Percentiles rank a stretch among this genome's conserved stretches.
Evolutionary conservation across 1,284 basidiomycete genomes (phyloP).

Genomic region (Schizophyllum commune): DNA sequence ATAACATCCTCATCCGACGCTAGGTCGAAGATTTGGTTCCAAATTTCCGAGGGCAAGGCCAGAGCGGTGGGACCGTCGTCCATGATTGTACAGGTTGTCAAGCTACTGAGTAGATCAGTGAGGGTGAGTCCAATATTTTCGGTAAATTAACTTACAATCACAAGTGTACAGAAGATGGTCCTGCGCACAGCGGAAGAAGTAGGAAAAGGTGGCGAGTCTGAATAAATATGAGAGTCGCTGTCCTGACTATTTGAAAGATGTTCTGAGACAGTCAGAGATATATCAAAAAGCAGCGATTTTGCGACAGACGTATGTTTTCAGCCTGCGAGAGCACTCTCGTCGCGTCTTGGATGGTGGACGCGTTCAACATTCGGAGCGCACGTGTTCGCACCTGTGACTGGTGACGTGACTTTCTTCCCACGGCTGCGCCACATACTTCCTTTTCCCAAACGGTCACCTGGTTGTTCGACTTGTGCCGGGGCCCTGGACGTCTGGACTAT

Average conservation of each 20-base stretch:
- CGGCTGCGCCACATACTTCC: neutral
- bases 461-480: neutral
- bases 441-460: neutral
- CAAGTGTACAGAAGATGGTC: no score
- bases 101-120: no score
- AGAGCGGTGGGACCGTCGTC: slow-evolving; percentile 3
- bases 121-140: no score
- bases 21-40: slow-evolving; percentile 58
- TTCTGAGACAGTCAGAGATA: no score
- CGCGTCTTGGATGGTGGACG: neutral
- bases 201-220: no score
- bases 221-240: no score
- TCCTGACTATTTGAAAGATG: no score
- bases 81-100: neutral
- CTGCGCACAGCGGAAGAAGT: no score
- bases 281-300: no score
- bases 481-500: neutral
- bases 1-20: slow-evolving; percentile 60
- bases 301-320: no score
- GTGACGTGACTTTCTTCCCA: neutral
- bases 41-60: slow-evolving; percentile 58
- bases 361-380: neutral
- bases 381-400: neutral
- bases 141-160: no score
- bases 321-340: no score